phyloP scores from a whole-genome alignment of 2,329 filamentous ascomycete species.

The Cladosporium oxysporum region DNA sequence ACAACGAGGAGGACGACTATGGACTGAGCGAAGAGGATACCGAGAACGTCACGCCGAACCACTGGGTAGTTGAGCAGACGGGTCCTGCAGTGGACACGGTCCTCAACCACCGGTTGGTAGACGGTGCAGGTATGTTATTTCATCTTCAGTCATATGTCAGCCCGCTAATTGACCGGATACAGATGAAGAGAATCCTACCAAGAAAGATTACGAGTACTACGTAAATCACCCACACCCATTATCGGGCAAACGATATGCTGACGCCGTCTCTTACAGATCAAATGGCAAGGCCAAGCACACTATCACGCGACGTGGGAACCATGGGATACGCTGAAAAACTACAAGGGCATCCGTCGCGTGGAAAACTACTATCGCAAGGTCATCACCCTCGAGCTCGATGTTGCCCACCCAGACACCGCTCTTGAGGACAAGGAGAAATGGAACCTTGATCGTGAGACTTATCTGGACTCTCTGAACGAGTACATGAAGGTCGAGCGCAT shows the following conservation, averaged over 20 bases:
- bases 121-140: constrained; percentile 51
- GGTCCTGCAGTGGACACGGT: constrained; percentile 88
- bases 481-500: constrained; percentile 92
- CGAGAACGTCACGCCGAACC: constrained; percentile 65
- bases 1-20: constrained; percentile 66
- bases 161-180: background rate
- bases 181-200: constrained; percentile 43
- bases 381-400: constrained; percentile 75
- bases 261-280: constrained; percentile 62
- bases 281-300: constrained; percentile 96
- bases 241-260: constrained; percentile 21
- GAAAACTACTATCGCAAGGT: constrained; percentile 93
- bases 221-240: constrained; percentile 37
- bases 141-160: background rate
- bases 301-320: constrained; percentile 96
- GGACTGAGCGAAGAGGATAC: constrained; percentile 61
- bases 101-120: constrained; percentile 79
- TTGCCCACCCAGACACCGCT: constrained; percentile 71
- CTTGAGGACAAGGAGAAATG: constrained; percentile 90
- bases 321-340: constrained; percentile 70
- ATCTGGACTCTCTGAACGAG: constrained; percentile 83
- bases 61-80: constrained; percentile 63
- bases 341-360: constrained; percentile 81
- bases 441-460: constrained; percentile 89
- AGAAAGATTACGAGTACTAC: constrained; percentile 83